Evolutionary conservation across 2,329 filamentous ascomycete species (phyloP).

Genomic region (Sphaerulina musiva): DNA sequence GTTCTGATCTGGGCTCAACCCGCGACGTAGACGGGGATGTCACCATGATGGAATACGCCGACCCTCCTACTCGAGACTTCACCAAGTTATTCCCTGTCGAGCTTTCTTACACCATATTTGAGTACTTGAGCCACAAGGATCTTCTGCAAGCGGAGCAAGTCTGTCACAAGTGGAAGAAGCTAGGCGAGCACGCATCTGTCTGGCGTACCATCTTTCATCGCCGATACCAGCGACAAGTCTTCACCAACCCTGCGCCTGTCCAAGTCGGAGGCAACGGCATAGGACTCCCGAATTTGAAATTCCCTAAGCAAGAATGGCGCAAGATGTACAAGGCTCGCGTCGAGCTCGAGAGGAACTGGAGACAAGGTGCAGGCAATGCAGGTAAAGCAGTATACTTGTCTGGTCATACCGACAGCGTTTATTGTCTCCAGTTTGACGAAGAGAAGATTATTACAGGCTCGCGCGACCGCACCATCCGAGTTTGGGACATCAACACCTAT

Average conservation of each 20-base stretch:
- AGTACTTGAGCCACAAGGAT: conserved; percentile 53
- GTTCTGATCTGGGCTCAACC: conserved; percentile 20
- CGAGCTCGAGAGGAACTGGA: conserved; percentile 71
- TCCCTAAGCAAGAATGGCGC: conserved; percentile 72
- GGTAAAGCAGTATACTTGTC: conserved; percentile 82
- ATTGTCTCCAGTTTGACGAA: conserved; percentile 97
- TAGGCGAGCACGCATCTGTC: conserved; percentile 52
- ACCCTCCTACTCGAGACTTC: conserved; percentile 17
- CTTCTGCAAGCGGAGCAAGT: conserved; percentile 52
- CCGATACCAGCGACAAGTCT: conserved; percentile 45
- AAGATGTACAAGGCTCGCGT: conserved; percentile 72
- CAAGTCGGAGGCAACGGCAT: conserved; percentile 49
- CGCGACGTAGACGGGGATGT: conserved; percentile 31
- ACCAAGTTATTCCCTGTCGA: conserved; percentile 52
- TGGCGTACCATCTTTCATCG: conserved; percentile 58
- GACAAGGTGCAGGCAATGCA: conserved; percentile 54
- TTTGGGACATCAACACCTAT: conserved; percentile 91
- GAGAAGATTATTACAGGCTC: conserved; percentile 95
- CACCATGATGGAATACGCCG: conserved; percentile 20
- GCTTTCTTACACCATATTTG: conserved; percentile 53
- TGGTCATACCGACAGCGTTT: conserved; percentile 91
- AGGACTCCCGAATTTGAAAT: conserved; percentile 38
- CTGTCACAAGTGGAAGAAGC: conserved; percentile 50
- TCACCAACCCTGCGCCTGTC: conserved; percentile 40
- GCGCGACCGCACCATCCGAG: conserved; percentile 85